Conservation (phyloP, 108 stramenopile species). For the Conticribra weissflogii region DNA sequence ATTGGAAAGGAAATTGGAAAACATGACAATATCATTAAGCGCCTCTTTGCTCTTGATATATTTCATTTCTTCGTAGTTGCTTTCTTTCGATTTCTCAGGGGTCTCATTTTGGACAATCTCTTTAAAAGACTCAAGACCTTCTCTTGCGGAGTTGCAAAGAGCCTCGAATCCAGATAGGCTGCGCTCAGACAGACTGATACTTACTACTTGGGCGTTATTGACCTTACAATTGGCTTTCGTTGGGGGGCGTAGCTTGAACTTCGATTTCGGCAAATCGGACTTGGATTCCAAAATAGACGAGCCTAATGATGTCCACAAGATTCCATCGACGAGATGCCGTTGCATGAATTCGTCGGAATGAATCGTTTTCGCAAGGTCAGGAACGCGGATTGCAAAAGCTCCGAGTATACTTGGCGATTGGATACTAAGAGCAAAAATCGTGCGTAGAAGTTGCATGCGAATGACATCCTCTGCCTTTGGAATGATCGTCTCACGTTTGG, state of each 20-base stretch:
- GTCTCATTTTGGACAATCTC: conserved; percentile 2
- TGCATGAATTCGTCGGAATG: conserved; percentile 35
- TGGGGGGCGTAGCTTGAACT: conserved; percentile 28
- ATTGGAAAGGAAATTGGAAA: conserved; percentile 43
- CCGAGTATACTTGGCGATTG: conserved; percentile 38
- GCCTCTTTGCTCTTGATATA: conserved; percentile 15
- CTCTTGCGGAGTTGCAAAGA: conserved; percentile 20
- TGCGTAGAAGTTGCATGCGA: conserved; percentile 39
- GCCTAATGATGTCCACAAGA: conserved; percentile 41
- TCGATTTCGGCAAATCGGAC: conserved; percentile 12
- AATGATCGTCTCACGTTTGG: neutral
- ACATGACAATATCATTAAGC: conserved; percentile 25
- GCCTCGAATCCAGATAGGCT: conserved; percentile 21
- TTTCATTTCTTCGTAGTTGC: conserved; percentile 18
- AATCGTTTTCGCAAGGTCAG: conserved; percentile 45
- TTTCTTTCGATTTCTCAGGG: neutral
- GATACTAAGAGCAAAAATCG: conserved; percentile 32
- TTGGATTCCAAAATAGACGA: conserved; percentile 38
- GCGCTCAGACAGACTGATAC: conserved; percentile 27
- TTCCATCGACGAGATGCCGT: conserved; percentile 40
- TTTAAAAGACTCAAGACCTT: conserved; percentile 21
- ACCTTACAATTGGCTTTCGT: conserved; percentile 13
- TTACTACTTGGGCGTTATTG: conserved; percentile 3
- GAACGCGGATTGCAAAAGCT: conserved; percentile 37
- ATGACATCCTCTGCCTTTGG: conserved; percentile 25